A percentile compares a stretch with the other conserved stretches of the same genome.
Conservation (phyloP, 2,329 filamentous ascomycete species). For the Microsporum ferrugineum region DNA sequence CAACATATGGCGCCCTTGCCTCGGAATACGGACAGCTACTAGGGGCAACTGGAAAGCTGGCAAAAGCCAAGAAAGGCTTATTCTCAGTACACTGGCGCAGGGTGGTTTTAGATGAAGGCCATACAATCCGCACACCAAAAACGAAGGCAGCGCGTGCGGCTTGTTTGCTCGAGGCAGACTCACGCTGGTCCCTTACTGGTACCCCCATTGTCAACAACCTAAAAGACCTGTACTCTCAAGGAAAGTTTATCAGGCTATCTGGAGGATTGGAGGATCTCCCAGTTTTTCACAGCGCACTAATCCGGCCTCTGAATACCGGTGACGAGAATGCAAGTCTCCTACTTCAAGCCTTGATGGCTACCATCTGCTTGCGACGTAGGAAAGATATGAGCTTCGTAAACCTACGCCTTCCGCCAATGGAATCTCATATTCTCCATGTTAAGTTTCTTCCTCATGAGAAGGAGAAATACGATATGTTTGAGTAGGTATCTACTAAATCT, state of each 20-base stretch:
- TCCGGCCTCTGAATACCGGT: constrained; percentile 53
- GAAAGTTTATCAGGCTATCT: constrained; percentile 64
- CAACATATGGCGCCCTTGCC: constrained; percentile 68
- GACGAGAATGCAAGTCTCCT: constrained; percentile 50
- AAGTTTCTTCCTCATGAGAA: constrained; percentile 62
- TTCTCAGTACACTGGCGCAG: constrained; percentile 63
- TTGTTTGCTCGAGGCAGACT: constrained; percentile 54
- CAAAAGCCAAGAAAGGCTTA: constrained; percentile 38
- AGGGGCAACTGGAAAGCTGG: constrained; percentile 34
- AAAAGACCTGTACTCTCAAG: constrained; percentile 66
- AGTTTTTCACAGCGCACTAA: constrained; percentile 62
- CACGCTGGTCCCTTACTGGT: constrained; percentile 68
- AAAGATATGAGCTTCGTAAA: constrained; percentile 87
- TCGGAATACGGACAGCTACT: constrained; percentile 48
- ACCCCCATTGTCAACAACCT: constrained; percentile 76
- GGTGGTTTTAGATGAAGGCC: constrained; percentile 72
- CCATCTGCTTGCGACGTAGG: constrained; percentile 66
- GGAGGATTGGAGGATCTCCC: constrained; percentile 63
- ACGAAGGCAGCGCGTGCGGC: constrained; percentile 62
- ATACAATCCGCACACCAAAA: constrained; percentile 65
- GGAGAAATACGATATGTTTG: constrained; percentile 63
- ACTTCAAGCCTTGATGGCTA: constrained; percentile 66
- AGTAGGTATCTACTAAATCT: constrained; percentile 37
- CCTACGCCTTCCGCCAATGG: constrained; percentile 62
- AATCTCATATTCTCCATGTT: constrained; percentile 65